Percentiles rank a stretch among this genome's conserved stretches.
Conservation (phyloP, 495 filamentous ascomycete species). For the Talaromyces thailandensis region DNA sequence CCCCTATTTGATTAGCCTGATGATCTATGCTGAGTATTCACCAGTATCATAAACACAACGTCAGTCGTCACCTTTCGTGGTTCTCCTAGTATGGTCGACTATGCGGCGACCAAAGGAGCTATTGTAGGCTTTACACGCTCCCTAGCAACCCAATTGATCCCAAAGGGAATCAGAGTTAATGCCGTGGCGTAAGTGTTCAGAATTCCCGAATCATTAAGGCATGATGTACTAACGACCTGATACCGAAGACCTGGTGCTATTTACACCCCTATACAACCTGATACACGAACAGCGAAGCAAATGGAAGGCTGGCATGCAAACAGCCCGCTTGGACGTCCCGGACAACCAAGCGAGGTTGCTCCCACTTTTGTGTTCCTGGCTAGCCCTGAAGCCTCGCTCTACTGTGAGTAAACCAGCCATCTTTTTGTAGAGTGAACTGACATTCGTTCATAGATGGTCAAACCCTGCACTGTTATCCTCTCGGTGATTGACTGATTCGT, state of each 20-base stretch:
- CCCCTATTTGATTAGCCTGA: neutral
- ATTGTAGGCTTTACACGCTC: slow-evolving; percentile 51
- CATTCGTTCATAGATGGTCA: slow-evolving; percentile 31
- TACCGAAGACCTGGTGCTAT: slow-evolving; percentile 41
- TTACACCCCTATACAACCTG: slow-evolving; percentile 51
- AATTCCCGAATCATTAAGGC: neutral
- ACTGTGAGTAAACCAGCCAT: slow-evolving; percentile 24
- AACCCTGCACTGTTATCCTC: slow-evolving; percentile 41
- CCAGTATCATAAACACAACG: slow-evolving; percentile 52
- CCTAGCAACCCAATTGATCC: slow-evolving; percentile 42
- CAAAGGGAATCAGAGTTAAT: slow-evolving; percentile 56
- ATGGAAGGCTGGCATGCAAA: slow-evolving; percentile 40
- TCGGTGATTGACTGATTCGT: slow-evolving; percentile 22
- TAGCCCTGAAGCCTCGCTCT: slow-evolving; percentile 43
- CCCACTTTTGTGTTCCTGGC: slow-evolving; percentile 56
- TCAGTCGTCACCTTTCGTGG: slow-evolving; percentile 48
- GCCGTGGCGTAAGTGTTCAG: slow-evolving; percentile 41
- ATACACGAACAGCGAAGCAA: slow-evolving; percentile 34
- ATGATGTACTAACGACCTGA: neutral
- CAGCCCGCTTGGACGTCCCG: slow-evolving; percentile 39
- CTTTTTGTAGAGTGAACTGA: slow-evolving; percentile 1
- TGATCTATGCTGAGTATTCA: slow-evolving; percentile 1
- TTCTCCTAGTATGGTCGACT: slow-evolving; percentile 46
- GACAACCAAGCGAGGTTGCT: slow-evolving; percentile 54
- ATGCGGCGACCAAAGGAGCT: slow-evolving; percentile 53